Base-by-base conservation (phyloP, 495 filamentous ascomycete genomes). In the Podospora sp. region DNA sequence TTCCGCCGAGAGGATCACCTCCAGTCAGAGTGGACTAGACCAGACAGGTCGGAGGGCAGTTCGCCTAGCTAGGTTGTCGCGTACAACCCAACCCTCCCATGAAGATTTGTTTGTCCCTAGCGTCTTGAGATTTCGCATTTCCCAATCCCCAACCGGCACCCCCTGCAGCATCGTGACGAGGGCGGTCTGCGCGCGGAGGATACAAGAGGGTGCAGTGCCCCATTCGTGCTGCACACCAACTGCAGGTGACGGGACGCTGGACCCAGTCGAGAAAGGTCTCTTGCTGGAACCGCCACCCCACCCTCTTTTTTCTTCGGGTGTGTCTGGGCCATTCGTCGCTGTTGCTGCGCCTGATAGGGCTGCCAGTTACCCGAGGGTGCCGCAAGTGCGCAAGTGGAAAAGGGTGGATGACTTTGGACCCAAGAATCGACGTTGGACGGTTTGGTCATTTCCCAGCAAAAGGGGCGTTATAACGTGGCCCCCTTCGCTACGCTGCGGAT, bases 191-290 rank as follows among this genome's bases (percentile, higher is more conserved):
- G 56, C 40, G 40, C 40, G 2, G 40, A 46, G 11, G 9, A 11
- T 59, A 25, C 56, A 22, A 46, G 40, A 46, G 11, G 9, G 40
- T 59, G 56, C 56, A 3, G 56, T n/a, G 56, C 56, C 56, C 26
- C 56, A 7, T 33, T 59, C 56, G 6, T 26, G 56, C 56, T 26
- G 56, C 52, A 27, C 16, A 22, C 56, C 56, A 59, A 59, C 24
- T 59, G 56, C 56, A 33, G 25, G 56, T 59, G 56, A 59, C 56
- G 7, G n/a, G n/a, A n/a, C n/a, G n/a, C n/a, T n/a, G n/a, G 56
- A 33, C 21, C 56, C 26, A 27, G 21, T 33, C 18, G 26, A 20
- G 40, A 14, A 46, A 46, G 16, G 9, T 46, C 56, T 59, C 18
- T n/a, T 59, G 52, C n/a, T n/a, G 49, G 18, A 18, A 27, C 33